Evolutionary conservation across 1,284 basidiomycete species (phyloP), one percentile per base, ranked within the genome.

Genomic region (Caloboletus firmus): DNA sequence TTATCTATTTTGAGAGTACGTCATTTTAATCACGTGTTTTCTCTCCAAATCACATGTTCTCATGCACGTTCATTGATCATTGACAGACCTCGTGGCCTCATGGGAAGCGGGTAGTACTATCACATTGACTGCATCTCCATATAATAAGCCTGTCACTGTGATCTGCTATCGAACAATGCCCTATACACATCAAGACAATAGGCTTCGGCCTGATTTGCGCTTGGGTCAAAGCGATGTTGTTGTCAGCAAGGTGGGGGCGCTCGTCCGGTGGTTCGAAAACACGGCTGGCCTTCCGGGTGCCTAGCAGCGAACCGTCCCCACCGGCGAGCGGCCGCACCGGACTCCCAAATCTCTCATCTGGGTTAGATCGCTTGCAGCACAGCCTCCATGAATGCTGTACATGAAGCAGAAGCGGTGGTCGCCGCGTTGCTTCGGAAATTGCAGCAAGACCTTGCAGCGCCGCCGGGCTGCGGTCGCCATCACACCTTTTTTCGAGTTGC

Each of bases 151-250:
- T 2, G 72, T 65, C 48, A 66, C 82, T 47, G 77, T 83, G 59
- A 83, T 91, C 12, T 91, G 89, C 64, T 91, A 86, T 68, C 81
- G 89, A 11, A 85, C 86, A 8, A 81, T 91, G 79, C 86, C 87
- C 8, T 78, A 79, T 57, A 73, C 76, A 0, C 75, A 76, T n/a
- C 76, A 81, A 55, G 89, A 91, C 64, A 72, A 70, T 18, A 75
- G 73, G 6, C 70, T 88, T 6, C 78, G 87, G 6, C 88, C 89
- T 22, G 89, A 91, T 68, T 69, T 91, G 32, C 75, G 87, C 28
- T 72, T 91, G 2, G 86, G 84, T 1, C 74, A 76, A 54, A 89
- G 82, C 54, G 87, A 91, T 58, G 79, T 82, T 4, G 78, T 77
- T 6, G 84, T 91, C 11, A 74, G 81, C 50, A 85, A 79, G 55